A percentile compares a stretch with the other conserved stretches of the same genome.
Conservation (phyloP, 108 stramenopile species). For the Parietichytrium sp. region DNA sequence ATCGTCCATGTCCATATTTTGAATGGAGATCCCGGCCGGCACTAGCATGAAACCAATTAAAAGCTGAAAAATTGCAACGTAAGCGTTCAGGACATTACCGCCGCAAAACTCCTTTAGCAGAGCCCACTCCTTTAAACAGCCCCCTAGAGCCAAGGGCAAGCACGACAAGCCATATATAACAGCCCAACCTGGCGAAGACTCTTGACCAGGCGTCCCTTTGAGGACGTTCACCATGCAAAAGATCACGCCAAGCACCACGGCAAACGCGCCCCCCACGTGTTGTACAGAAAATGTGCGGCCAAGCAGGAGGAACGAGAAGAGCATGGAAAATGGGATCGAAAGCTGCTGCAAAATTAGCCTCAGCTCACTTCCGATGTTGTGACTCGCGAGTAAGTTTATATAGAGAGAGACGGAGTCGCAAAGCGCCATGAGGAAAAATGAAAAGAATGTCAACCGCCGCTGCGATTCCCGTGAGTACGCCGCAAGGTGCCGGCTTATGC, state of each 20-base stretch:
- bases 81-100: background rate
- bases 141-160: constrained; percentile 26
- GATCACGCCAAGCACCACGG: background rate
- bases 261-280: background rate
- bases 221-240: constrained; percentile 22
- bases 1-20: constrained; percentile 34
- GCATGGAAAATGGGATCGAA: constrained; percentile 24
- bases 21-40: constrained; percentile 3
- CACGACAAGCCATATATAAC: constrained; percentile 10
- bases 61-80: background rate
- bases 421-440: constrained; percentile 28
- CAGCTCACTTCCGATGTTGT: background rate
- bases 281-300: constrained; percentile 12
- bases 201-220: background rate
- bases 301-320: background rate
- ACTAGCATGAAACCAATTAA: constrained; percentile 2
- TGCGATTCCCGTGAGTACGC: background rate
- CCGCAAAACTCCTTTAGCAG: background rate
- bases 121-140: constrained; percentile 25
- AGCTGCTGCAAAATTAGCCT: constrained; percentile 18
- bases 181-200: background rate
- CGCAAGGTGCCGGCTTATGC: too few species aligned
- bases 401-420: constrained; percentile 22
- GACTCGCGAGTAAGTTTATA: constrained; percentile 29
- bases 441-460: background rate